Conservation (phyloP, 306 rosid genomes). For the Gillenia trifoliata region DNA sequence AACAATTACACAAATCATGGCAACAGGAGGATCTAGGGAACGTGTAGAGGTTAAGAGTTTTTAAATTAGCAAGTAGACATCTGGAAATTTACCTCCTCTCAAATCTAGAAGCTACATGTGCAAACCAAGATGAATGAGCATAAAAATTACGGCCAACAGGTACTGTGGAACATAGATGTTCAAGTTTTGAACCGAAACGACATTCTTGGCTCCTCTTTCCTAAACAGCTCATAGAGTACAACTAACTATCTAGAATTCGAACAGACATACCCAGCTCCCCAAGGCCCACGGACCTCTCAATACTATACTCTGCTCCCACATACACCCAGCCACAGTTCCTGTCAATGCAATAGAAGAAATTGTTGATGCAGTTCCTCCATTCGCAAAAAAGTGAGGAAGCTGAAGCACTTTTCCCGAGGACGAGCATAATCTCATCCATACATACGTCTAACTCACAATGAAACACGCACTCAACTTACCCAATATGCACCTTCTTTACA, state of each 20-base stretch:
- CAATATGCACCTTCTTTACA: conserved; percentile 96
- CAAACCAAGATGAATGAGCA: background rate
- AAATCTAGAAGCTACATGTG: background rate
- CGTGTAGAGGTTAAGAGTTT: background rate
- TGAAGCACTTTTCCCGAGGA: background rate
- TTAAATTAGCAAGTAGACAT: background rate
- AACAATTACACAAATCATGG: background rate
- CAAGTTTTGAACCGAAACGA: background rate
- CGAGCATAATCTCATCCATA: background rate
- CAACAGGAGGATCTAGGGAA: background rate
- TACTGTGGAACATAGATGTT: background rate
- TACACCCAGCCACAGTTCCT: conserved; percentile 83
- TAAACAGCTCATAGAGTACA: background rate
- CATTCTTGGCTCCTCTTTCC: too few relatives aligned
- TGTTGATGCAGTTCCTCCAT: background rate
- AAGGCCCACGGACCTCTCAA: conserved; percentile 73
- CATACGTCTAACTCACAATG: background rate
- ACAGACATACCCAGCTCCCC: conserved; percentile 72
- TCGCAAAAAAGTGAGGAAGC: background rate
- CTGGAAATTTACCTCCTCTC: background rate
- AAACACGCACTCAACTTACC: conserved; percentile 47
- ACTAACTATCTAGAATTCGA: conserved; percentile 5
- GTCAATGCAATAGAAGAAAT: conserved; percentile 4
- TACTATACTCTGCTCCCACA: conserved; percentile 81
- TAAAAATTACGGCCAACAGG: background rate